These are phyloP conservation scores for Pythium phragmiticola DNA, from an alignment of 352 stramenopile genomes.

Conservation along the genomic window DNA sequence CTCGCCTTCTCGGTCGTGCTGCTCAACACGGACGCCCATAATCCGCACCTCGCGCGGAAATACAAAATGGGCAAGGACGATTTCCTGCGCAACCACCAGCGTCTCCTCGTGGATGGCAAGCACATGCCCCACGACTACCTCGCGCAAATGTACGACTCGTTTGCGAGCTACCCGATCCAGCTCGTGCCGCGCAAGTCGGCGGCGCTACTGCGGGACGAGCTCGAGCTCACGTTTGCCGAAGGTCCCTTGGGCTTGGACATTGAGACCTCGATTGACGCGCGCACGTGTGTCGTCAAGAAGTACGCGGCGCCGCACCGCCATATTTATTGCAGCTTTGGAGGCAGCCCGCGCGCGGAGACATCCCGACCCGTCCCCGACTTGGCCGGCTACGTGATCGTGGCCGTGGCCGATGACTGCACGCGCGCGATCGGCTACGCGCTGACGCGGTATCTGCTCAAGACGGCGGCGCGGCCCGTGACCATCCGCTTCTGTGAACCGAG, in stretches of 20 bases:
- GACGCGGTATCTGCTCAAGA: slow-evolving; percentile 72
- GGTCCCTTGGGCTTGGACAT: slow-evolving; percentile 63
- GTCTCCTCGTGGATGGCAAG: slow-evolving; percentile 37
- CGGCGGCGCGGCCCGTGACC: slow-evolving; percentile 51
- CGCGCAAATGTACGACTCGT: slow-evolving; percentile 63
- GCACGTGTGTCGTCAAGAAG: slow-evolving; percentile 63
- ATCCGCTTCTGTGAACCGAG: slow-evolving; percentile 79
- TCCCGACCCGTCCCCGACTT: slow-evolving; percentile 17
- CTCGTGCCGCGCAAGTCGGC: slow-evolving; percentile 52
- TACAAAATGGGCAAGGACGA: slow-evolving; percentile 78
- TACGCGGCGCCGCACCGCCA: slow-evolving; percentile 38
- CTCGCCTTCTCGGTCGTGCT: slow-evolving; percentile 75
- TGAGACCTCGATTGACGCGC: slow-evolving; percentile 75
- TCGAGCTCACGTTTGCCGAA: slow-evolving; percentile 67
- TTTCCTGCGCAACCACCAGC: slow-evolving; percentile 76
- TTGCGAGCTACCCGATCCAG: slow-evolving; percentile 54
- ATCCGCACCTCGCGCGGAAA: slow-evolving; percentile 51
- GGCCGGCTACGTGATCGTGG: slow-evolving; percentile 63
- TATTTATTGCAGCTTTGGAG: slow-evolving; percentile 42
- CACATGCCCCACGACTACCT: slow-evolving; percentile 51
- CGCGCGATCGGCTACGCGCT: slow-evolving; percentile 61
- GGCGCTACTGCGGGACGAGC: slow-evolving; percentile 46
- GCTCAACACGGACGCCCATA: slow-evolving; percentile 82
- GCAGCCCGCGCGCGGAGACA: not conserved
- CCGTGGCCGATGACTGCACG: slow-evolving; percentile 71